Evolutionary conservation across 257 asterid species (phyloP), one percentile per base, ranked within the genome.

Genomic region (Plantago major): DNA sequence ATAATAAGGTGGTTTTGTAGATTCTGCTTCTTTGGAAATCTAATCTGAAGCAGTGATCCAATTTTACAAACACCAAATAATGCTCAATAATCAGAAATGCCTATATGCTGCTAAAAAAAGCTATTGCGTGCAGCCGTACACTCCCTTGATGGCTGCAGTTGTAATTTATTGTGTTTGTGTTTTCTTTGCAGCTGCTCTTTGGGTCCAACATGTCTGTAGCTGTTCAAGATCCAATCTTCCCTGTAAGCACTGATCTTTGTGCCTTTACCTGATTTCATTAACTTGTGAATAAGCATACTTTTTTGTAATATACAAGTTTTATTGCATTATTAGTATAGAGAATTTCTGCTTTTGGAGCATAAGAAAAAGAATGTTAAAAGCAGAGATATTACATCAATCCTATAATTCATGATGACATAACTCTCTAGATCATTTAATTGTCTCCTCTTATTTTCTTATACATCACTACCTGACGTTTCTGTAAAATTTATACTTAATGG

Each of bases 151-250:
- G 26, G 26, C 26, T 22, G 26, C 2, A 2, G 26, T 16, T 17
- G 30, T 69, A 40, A 46, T 54, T 43, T 44, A 63, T 63, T 4
- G 15, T 57, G 28, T 3, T 19, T 60, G 40, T 58, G 68, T 42
- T 73, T 67, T 60, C 33, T 56, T 65, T 63, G 74, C 84, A 90
- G 97, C 72, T 90, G 75, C 95, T 87, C 43, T 80, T 90, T 46
- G 97, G 97, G 16, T 83, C 96, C 42, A 75, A 77, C 67, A 80
- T 81, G 73, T 81, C 95, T 17, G 76, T 83, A 59, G 93, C 96
- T 30, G 82, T 84, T 42, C 97, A 90, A 64, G 95, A 90, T 74
- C 97, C 96, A 55, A 65, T 82, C 19, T 87, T 90, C 59, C 97
- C 96, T 76, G 97, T 90, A 67, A 76, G 58, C 44, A 59, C 46